Evolutionary conservation across 805 yeast genomes (phyloP).

Genomic region (Millerozyma miso): DNA sequence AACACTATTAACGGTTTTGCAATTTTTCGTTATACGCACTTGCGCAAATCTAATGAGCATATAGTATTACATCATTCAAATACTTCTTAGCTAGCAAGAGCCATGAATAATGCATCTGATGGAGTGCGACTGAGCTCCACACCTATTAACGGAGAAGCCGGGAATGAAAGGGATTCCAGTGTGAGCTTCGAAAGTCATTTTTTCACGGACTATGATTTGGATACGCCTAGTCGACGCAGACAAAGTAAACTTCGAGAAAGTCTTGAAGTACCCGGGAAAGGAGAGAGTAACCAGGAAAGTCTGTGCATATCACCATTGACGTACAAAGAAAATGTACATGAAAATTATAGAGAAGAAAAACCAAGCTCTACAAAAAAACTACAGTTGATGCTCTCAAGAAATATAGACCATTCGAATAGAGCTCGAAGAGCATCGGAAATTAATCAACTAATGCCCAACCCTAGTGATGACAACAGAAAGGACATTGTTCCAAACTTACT

Average conservation of each 20-base stretch:
- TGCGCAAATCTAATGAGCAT: neutral
- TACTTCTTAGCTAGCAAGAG: too few relatives aligned
- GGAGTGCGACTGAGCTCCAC: neutral
- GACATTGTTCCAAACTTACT: neutral
- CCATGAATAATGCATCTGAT: neutral
- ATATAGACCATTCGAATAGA: neutral
- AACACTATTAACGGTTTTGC: neutral
- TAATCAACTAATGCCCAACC: neutral
- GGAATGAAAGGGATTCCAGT: neutral
- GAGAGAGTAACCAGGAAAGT: neutral
- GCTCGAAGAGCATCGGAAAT: neutral
- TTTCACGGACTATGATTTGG: constrained; percentile 1
- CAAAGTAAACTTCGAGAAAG: neutral
- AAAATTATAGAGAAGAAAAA: neutral
- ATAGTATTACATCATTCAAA: neutral
- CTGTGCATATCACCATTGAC: neutral
- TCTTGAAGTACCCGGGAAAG: neutral
- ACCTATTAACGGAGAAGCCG: neutral
- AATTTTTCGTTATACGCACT: neutral
- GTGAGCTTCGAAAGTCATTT: neutral
- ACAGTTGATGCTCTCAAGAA: neutral
- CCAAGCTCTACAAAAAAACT: neutral
- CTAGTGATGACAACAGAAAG: neutral
- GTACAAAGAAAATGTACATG: neutral
- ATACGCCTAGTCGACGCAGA: constrained; percentile 3